These are phyloP conservation scores for Aphanomyces astaci DNA, from an alignment of 352 stramenopile genomes.

Conservation along the genomic window DNA sequence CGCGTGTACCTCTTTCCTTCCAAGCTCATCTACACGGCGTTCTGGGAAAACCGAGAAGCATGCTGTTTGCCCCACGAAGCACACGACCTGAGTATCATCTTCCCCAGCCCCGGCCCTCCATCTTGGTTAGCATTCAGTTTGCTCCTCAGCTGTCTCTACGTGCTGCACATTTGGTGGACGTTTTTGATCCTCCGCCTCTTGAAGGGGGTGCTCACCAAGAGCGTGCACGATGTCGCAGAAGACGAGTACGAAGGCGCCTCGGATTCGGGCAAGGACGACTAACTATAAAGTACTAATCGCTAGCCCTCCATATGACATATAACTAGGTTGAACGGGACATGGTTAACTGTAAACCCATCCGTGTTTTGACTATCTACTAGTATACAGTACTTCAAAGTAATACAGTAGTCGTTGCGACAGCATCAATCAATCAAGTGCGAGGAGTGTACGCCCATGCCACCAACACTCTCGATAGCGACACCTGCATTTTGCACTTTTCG, in stretches of 20 bases:
- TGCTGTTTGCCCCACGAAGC: slow-evolving; percentile 61
- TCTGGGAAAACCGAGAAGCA: slow-evolving; percentile 65
- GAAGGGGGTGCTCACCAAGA: slow-evolving; percentile 59
- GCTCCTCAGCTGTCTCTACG: slow-evolving; percentile 62
- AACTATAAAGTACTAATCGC: neutral
- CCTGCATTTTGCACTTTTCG: no score
- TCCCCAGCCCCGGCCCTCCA: slow-evolving; percentile 54
- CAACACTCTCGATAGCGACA: no score
- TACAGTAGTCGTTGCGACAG: no score
- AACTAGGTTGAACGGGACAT: neutral
- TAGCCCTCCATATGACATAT: neutral
- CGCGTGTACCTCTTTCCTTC: slow-evolving; percentile 79
- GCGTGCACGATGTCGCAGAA: slow-evolving; percentile 66
- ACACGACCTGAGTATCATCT: slow-evolving; percentile 61
- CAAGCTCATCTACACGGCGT: slow-evolving; percentile 70
- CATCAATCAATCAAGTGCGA: no score
- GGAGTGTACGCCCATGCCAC: no score
- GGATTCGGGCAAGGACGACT: slow-evolving; percentile 40
- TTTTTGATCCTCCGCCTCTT: slow-evolving; percentile 64
- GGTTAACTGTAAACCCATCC: no score
- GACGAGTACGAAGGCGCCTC: slow-evolving; percentile 81
- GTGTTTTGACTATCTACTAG: no score
- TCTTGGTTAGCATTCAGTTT: slow-evolving; percentile 81
- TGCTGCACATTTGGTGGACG: slow-evolving; percentile 81
- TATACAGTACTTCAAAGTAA: no score